Conservation (phyloP, 352 stramenopile genomes). For the Phytophthora macrochlamydospora region DNA sequence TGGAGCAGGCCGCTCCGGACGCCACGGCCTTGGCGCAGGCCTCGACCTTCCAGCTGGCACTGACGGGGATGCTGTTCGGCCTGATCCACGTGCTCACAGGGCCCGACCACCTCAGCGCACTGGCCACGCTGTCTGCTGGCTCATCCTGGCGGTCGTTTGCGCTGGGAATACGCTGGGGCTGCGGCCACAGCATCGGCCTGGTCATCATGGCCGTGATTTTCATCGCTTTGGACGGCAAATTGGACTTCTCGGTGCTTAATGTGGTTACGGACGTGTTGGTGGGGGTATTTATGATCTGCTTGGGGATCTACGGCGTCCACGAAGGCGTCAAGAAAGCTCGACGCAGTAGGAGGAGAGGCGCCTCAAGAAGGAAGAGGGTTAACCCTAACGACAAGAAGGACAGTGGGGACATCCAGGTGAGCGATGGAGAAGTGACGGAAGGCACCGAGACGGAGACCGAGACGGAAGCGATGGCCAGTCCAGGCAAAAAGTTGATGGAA, state of each 20-base stretch:
- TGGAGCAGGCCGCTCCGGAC: constrained; percentile 28
- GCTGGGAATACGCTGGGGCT: constrained; percentile 89
- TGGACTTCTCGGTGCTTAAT: constrained; percentile 62
- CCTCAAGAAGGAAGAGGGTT: constrained; percentile 22
- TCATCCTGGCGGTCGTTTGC: constrained; percentile 78
- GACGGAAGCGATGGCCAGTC: constrained; percentile 33
- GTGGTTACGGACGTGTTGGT: constrained; percentile 65
- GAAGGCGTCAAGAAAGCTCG: constrained; percentile 63
- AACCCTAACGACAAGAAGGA: constrained; percentile 19
- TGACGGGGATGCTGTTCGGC: constrained; percentile 67
- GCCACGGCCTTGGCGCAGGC: constrained; percentile 42
- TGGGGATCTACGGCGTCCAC: constrained; percentile 70
- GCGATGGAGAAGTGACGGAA: constrained; percentile 27
- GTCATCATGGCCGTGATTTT: constrained; percentile 72
- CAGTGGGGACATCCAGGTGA: constrained; percentile 9
- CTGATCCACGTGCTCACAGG: constrained; percentile 72
- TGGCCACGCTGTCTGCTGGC: constrained; percentile 82
- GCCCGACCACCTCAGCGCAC: constrained; percentile 87
- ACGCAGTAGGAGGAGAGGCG: constrained; percentile 23
- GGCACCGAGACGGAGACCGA: constrained; percentile 49
- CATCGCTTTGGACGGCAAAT: constrained; percentile 63
- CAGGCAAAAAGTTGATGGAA: constrained; percentile 17
- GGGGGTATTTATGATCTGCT: constrained; percentile 65
- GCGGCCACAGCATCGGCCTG: constrained; percentile 87
- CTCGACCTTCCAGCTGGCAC: constrained; percentile 39